A percentile compares a stretch with the other conserved stretches of the same genome.
phyloP scores from a whole-genome alignment of 805 yeast species.

The Torulaspora maleeae region DNA sequence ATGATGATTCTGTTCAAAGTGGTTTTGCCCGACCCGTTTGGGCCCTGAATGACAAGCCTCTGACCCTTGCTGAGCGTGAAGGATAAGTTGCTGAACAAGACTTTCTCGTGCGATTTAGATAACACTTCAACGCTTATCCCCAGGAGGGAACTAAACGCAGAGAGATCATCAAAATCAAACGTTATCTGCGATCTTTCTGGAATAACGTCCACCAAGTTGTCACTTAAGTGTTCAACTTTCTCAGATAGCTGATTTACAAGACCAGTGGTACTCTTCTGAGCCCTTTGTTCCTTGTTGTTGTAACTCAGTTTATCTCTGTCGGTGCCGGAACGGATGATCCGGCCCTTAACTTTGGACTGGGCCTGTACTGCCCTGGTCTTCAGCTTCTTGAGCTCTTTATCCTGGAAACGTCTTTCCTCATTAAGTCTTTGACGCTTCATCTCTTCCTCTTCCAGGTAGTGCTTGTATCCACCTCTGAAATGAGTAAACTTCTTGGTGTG shows the following conservation, averaged over 20 bases:
- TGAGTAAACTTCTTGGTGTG: slow-evolving; percentile 13
- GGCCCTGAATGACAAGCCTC: slow-evolving; percentile 18
- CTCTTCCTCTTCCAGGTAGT: slow-evolving; percentile 16
- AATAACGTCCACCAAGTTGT: slow-evolving; percentile 16
- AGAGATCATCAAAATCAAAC: slow-evolving; percentile 14
- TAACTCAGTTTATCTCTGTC: slow-evolving; percentile 18
- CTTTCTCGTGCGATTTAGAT: slow-evolving; percentile 15
- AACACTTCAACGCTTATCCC: slow-evolving; percentile 10
- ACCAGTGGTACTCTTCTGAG: slow-evolving; percentile 15
- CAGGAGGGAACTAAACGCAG: slow-evolving; percentile 14
- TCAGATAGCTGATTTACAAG: slow-evolving; percentile 15
- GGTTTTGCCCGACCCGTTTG: slow-evolving; percentile 24
- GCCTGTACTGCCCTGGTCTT: slow-evolving; percentile 14
- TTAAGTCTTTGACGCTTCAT: slow-evolving; percentile 11
- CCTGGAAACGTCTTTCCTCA: slow-evolving; percentile 16
- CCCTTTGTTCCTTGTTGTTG: slow-evolving; percentile 17
- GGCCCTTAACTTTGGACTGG: slow-evolving; percentile 14
- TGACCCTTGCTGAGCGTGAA: slow-evolving; percentile 15
- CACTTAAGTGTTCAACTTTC: slow-evolving; percentile 14
- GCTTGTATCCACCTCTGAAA: slow-evolving; percentile 17
- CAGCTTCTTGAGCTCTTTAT: slow-evolving; percentile 17
- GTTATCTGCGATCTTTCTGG: slow-evolving; percentile 14
- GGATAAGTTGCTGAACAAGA: slow-evolving; percentile 12
- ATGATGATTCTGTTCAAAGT: slow-evolving; percentile 17
- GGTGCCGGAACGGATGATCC: slow-evolving; percentile 16